A percentile compares a stretch with the other conserved stretches of the same genome.
Evolutionary conservation across 345 rosid genomes (phyloP).

Genomic region (Salix dunnii): DNA sequence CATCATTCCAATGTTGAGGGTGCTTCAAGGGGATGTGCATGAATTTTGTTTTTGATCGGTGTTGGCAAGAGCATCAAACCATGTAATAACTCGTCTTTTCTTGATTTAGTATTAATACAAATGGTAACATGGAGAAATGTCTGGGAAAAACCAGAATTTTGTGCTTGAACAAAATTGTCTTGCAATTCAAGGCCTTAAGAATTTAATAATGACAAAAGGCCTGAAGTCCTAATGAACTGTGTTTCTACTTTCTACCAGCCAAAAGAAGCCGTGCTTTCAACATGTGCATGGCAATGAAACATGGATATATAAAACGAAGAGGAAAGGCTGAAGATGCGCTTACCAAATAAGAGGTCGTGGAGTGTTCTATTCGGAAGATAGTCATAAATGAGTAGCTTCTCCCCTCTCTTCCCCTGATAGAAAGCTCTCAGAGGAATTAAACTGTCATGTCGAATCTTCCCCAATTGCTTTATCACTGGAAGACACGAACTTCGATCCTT

Average conservation of each 20-base stretch:
- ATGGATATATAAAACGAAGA: neutral
- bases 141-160: neutral
- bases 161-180: neutral
- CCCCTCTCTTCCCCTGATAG: slow-evolving; percentile 97
- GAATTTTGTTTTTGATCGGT: too few species aligned
- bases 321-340: neutral
- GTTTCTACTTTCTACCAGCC: neutral
- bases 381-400: slow-evolving; percentile 93
- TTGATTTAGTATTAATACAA: too few species aligned
- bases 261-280: neutral
- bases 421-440: slow-evolving; percentile 92
- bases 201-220: neutral
- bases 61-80: too few species aligned
- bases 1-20: neutral
- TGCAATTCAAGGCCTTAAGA: neutral
- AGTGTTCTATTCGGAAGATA: slow-evolving; percentile 78
- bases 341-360: slow-evolving; percentile 90
- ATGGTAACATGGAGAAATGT: neutral
- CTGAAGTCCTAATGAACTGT: neutral
- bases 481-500: slow-evolving; percentile 71
- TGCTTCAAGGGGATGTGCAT: neutral
- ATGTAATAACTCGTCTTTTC: too few species aligned
- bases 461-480: slow-evolving; percentile 74
- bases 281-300: neutral
- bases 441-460: slow-evolving; percentile 80